A percentile compares a stretch with the other conserved stretches of the same genome.
These are phyloP conservation scores for Davidsoniella australis DNA, from an alignment of 2,329 filamentous ascomycete species.

Conservation along the genomic window DNA sequence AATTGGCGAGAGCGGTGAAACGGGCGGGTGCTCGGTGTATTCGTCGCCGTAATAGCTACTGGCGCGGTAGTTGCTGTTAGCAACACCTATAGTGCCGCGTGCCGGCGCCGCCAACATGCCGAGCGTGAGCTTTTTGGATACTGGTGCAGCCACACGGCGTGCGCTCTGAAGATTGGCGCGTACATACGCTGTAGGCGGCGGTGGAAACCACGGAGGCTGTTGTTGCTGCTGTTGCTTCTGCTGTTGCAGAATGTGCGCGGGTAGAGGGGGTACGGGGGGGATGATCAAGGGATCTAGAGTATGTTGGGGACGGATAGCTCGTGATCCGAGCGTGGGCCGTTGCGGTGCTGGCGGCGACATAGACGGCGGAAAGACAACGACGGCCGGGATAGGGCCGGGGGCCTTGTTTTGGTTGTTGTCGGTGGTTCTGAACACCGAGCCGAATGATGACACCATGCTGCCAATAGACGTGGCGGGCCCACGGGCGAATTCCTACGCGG, in stretches of 20 bases:
- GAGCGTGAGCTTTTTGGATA: constrained; percentile 5
- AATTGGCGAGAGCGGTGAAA: constrained; percentile 16
- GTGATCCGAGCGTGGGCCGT: constrained; percentile 4
- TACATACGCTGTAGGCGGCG: constrained; percentile 8
- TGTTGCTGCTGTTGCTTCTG: not conserved
- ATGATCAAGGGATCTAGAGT: constrained; percentile 5
- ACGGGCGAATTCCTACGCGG: constrained; percentile 7
- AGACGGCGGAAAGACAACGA: not conserved
- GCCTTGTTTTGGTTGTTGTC: not conserved
- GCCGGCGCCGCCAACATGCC: constrained; percentile 10
- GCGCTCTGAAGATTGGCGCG: constrained; percentile 2
- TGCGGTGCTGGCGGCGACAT: not conserved
- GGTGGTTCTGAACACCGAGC: not conserved
- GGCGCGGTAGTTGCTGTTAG: not conserved
- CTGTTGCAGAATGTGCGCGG: not conserved
- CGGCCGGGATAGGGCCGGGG: not conserved
- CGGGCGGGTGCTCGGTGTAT: constrained; percentile 11
- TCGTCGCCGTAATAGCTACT: constrained; percentile 9
- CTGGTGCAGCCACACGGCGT: not conserved
- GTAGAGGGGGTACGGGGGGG: constrained; percentile 9
- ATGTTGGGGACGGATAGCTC: constrained; percentile 1
- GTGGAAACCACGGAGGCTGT: constrained; percentile 13
- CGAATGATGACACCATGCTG: not conserved
- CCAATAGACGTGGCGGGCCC: not conserved
- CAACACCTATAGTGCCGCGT: too few species aligned